These are phyloP conservation scores for Leishmania amazonensis DNA, from an alignment of 208 protist species.

Conservation along the genomic window DNA sequence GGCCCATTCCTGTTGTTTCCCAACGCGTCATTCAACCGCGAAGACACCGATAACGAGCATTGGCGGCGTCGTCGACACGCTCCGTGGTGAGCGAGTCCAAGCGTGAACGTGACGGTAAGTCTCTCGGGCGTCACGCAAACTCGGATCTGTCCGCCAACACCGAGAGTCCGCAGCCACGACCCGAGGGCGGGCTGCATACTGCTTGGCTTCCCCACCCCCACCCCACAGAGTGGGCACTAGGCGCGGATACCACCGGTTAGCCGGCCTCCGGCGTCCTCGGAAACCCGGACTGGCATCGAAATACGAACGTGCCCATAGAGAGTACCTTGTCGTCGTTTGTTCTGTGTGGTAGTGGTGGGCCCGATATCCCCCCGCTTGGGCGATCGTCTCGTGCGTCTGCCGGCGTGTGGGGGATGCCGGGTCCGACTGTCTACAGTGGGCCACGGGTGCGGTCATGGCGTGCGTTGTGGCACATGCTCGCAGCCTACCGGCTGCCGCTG, in stretches of 20 bases:
- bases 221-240: too few species aligned
- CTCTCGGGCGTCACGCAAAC: not conserved
- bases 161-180: not conserved
- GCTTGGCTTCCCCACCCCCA: not conserved
- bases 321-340: not conserved
- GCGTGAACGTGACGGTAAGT: not conserved
- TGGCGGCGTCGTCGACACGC: not conserved
- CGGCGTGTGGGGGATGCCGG: slow-evolving; percentile 9
- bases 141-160: not conserved
- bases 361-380: not conserved
- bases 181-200: not conserved
- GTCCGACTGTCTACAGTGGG: slow-evolving; percentile 18
- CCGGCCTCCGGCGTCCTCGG: not conserved
- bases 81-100: not conserved
- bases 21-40: not conserved
- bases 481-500: slow-evolving; percentile 28
- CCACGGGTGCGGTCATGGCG: not conserved
- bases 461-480: slow-evolving; percentile 7
- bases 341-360: not conserved
- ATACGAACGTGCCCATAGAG: not conserved
- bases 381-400: not conserved
- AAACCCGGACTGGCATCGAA: not conserved
- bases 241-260: too few species aligned
- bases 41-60: not conserved
- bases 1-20: not conserved